Percentiles rank a stretch among this genome's conserved stretches.
Evolutionary conservation across 306 rosid species (phyloP).

Genomic region (Lathyrus tuberosus): DNA sequence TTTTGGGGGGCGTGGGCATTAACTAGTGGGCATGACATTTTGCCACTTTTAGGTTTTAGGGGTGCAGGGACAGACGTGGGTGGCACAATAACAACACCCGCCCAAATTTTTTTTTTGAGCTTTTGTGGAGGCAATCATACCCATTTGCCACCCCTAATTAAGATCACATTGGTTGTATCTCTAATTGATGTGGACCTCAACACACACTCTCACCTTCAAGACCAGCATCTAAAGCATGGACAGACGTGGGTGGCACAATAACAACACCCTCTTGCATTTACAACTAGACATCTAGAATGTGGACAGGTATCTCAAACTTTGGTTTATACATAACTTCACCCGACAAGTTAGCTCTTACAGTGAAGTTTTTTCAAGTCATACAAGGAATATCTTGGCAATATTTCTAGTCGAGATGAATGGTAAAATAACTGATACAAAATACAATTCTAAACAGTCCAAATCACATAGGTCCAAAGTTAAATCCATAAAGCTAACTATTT

Average conservation of each 20-base stretch:
- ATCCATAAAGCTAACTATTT: slow-evolving; percentile 1
- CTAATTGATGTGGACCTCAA: neutral
- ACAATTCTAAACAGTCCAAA: slow-evolving; percentile 12
- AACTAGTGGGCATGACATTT: too few species aligned
- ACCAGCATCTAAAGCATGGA: neutral
- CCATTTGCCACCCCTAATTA: neutral
- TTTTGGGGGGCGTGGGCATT: too few species aligned
- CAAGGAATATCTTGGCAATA: neutral
- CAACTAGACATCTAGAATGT: neutral
- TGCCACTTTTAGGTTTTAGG: too few species aligned
- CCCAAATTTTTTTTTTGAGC: too few species aligned
- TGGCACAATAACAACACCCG: too few species aligned
- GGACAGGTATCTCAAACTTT: neutral
- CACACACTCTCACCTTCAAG: neutral
- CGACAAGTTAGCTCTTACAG: neutral
- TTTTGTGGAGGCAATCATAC: too few species aligned
- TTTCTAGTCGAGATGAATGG: neutral
- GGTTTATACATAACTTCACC: neutral
- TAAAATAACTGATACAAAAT: slow-evolving; percentile 1
- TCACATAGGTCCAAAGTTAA: neutral
- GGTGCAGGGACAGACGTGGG: too few species aligned
- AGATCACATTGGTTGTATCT: neutral
- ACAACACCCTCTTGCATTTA: neutral
- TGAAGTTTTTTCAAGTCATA: neutral
- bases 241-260: neutral